These are phyloP conservation scores for Mycena polygramma DNA, from an alignment of 768 basidiomycete species.

Conservation along the genomic window DNA sequence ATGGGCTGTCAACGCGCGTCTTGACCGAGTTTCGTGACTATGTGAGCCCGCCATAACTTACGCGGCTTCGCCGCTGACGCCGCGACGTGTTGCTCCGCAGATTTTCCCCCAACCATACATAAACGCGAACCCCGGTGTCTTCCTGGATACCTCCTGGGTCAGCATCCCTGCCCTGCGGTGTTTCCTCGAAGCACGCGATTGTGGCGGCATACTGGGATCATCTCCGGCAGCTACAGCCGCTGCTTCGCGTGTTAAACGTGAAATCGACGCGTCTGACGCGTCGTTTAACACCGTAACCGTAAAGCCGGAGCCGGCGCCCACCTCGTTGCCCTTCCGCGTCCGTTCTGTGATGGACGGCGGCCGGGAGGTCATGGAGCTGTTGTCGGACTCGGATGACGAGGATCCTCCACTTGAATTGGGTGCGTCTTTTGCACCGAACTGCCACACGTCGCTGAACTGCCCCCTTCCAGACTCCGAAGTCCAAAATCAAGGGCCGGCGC, in stretches of 20 bases:
- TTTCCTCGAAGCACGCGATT: not conserved
- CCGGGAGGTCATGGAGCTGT: not conserved
- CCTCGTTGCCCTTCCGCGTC: not conserved
- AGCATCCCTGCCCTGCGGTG: not conserved
- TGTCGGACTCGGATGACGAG: slow-evolving; percentile 11
- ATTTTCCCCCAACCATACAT: not conserved
- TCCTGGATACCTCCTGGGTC: slow-evolving; percentile 5
- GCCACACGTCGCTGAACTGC: too few relatives aligned
- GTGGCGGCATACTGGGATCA: too few relatives aligned
- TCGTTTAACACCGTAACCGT: not conserved
- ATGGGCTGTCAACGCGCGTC: not conserved
- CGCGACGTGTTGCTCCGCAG: not conserved
- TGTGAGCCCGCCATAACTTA: not conserved
- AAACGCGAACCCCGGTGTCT: not conserved
- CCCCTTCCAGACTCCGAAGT: too few relatives aligned
- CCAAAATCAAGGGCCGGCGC: too few relatives aligned
- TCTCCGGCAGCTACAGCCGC: too few relatives aligned
- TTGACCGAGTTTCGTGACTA: slow-evolving; percentile 13
- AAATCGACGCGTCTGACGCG: not conserved
- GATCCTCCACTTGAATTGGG: too few relatives aligned
- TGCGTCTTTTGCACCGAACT: not conserved
- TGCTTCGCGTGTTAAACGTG: not conserved
- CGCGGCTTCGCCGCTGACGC: not conserved
- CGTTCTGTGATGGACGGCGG: not conserved
- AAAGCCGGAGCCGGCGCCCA: not conserved